A percentile compares a stretch with the other conserved stretches of the same genome.
Conservation (phyloP, 1,139 yeast genomes). For the Candida glucosophila region DNA sequence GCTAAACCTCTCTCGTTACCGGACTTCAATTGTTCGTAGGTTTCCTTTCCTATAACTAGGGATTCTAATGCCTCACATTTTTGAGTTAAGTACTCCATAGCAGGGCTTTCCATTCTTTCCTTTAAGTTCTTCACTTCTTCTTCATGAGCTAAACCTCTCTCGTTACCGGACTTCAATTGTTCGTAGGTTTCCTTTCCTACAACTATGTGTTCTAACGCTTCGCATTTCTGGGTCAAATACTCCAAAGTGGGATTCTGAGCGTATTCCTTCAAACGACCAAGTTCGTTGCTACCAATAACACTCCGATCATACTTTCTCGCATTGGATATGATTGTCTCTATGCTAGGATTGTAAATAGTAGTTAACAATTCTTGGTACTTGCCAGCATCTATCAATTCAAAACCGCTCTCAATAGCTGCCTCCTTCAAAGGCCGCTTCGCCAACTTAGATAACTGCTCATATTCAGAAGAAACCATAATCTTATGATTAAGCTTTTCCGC, state of each 20-base stretch:
- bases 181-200: slow-evolving; percentile 8
- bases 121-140: slow-evolving; percentile 10
- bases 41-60: slow-evolving; percentile 7
- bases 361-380: too few species aligned
- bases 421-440: too few species aligned
- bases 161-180: slow-evolving; percentile 10
- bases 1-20: slow-evolving; percentile 14
- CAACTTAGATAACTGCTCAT: slow-evolving; percentile 1
- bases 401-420: too few species aligned
- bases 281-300: too few species aligned
- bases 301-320: slow-evolving; percentile 5
- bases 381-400: too few species aligned
- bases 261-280: slow-evolving; percentile 6
- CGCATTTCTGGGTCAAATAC: slow-evolving; percentile 25
- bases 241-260: slow-evolving; percentile 20
- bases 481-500: slow-evolving; percentile 23
- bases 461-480: slow-evolving; percentile 5
- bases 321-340: slow-evolving; percentile 2
- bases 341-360: too few species aligned
- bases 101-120: slow-evolving; percentile 12
- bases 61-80: slow-evolving; percentile 10
- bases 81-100: slow-evolving; percentile 11
- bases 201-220: background rate
- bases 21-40: slow-evolving; percentile 12
- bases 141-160: too few species aligned